phyloP scores from a whole-genome alignment of 805 yeast species.

The Starmerella bombi region DNA sequence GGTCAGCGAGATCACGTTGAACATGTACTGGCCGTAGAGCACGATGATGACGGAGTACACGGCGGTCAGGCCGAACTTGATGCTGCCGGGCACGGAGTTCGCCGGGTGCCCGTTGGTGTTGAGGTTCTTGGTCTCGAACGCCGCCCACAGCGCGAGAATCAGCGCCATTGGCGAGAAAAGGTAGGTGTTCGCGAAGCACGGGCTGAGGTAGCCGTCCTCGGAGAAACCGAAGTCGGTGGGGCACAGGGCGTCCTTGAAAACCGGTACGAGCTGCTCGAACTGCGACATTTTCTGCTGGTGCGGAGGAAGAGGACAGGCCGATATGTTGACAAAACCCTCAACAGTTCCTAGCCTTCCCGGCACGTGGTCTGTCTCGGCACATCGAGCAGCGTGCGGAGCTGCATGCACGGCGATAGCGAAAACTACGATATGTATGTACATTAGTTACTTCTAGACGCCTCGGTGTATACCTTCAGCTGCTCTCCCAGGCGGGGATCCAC shows the following conservation, averaged over 20 bases:
- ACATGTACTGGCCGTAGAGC: constrained; percentile 15
- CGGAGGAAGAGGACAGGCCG: no score
- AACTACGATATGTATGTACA: no score
- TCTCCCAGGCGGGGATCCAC: constrained; percentile 55
- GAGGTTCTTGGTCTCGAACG: constrained; percentile 10
- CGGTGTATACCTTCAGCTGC: constrained; percentile 30
- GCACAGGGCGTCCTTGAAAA: constrained; percentile 17
- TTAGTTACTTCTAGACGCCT: no score
- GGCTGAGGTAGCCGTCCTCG: constrained; percentile 19
- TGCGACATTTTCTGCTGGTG: neutral
- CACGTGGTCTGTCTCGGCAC: no score
- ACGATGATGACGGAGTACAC: constrained; percentile 12
- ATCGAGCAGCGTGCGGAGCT: no score
- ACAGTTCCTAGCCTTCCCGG: no score
- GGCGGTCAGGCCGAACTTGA: constrained; percentile 17
- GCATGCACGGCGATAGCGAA: no score
- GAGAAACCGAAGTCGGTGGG: constrained; percentile 16
- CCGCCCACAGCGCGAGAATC: constrained; percentile 14
- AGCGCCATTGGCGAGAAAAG: constrained; percentile 17
- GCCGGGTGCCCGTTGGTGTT: constrained; percentile 13
- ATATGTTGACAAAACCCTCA: no score
- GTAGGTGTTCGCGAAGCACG: constrained; percentile 21
- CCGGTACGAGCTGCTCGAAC: neutral
- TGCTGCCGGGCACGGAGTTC: constrained; percentile 10
- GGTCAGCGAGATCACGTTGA: constrained; percentile 18